Evolutionary conservation across 352 stramenopile species (phyloP).

Genomic region (Phytophthora quininea): DNA sequence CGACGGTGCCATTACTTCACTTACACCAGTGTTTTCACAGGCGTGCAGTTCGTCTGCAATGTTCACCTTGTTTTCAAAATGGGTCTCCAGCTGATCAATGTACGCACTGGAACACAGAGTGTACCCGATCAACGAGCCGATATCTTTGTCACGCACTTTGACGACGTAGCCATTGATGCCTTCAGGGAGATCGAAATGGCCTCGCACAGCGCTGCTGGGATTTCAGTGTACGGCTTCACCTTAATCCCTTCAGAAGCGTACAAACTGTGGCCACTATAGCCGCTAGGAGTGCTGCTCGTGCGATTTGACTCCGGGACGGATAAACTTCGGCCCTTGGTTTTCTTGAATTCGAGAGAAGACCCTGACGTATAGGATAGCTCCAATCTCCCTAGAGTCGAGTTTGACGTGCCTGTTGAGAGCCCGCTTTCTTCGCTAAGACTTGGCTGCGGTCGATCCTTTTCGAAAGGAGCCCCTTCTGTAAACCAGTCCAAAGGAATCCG

Average conservation of each 20-base stretch:
- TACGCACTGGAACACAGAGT: constrained; percentile 79
- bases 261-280: constrained; percentile 32
- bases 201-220: constrained; percentile 54
- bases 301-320: constrained; percentile 50
- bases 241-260: constrained; percentile 46
- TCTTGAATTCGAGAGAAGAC: constrained; percentile 53
- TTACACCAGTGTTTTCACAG: constrained; percentile 25
- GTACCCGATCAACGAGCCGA: constrained; percentile 84
- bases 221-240: constrained; percentile 56
- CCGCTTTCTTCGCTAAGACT: constrained; percentile 45
- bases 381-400: constrained; percentile 41
- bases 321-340: constrained; percentile 33
- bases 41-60: constrained; percentile 55
- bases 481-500: constrained; percentile 85
- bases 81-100: constrained; percentile 66
- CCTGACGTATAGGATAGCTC: constrained; percentile 50
- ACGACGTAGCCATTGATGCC: constrained; percentile 82
- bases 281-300: constrained; percentile 28
- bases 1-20: constrained; percentile 25
- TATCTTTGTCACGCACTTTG: constrained; percentile 82
- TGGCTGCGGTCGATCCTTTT: constrained; percentile 32
- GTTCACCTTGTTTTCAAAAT: constrained; percentile 61
- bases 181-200: constrained; percentile 73
- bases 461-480: constrained; percentile 44
- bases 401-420: constrained; percentile 42